These are phyloP conservation scores for Tuctoria greenei DNA, from an alignment of 176 grass and related monocot genomes.

Conservation along the genomic window DNA sequence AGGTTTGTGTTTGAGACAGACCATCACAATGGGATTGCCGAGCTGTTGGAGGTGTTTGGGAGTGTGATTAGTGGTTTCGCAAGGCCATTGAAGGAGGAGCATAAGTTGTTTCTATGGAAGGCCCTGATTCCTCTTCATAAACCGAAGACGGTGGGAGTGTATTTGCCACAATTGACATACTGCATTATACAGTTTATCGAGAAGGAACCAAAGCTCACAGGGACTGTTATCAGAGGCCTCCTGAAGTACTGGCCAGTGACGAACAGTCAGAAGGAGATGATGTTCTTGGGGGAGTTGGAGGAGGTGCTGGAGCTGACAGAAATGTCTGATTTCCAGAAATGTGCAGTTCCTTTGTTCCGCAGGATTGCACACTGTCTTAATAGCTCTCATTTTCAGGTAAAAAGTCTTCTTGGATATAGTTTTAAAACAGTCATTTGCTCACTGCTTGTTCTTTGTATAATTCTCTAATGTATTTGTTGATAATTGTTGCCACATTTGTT, in stretches of 20 bases:
- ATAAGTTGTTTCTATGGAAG: conserved; percentile 85
- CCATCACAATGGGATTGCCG: conserved; percentile 75
- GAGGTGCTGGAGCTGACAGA: conserved; percentile 84
- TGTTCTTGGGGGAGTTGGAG: conserved; percentile 92
- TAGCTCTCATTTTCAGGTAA: conserved; percentile 95
- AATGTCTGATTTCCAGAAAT: conserved; percentile 79
- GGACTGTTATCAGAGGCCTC: conserved; percentile 78
- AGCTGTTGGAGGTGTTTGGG: conserved; percentile 81
- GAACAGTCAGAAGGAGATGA: conserved; percentile 95
- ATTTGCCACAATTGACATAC: conserved; percentile 81
- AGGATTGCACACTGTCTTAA: conserved; percentile 75
- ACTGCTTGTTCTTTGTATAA: neutral
- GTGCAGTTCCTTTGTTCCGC: conserved; percentile 70
- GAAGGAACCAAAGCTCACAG: conserved; percentile 80
- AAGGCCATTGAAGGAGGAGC: conserved; percentile 82
- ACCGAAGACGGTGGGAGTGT: conserved; percentile 58
- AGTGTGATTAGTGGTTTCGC: conserved; percentile 84
- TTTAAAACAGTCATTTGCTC: neutral
- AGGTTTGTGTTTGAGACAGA: conserved; percentile 73
- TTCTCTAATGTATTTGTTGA: neutral
- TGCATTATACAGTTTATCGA: conserved; percentile 83
- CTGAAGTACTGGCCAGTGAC: conserved; percentile 92
- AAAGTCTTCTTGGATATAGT: conserved; percentile 1
- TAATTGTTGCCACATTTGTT: neutral
- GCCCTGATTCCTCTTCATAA: conserved; percentile 81